These are phyloP conservation scores for Saccharomycopsis sp. DNA, from an alignment of 805 yeast genomes.

Conservation along the genomic window DNA sequence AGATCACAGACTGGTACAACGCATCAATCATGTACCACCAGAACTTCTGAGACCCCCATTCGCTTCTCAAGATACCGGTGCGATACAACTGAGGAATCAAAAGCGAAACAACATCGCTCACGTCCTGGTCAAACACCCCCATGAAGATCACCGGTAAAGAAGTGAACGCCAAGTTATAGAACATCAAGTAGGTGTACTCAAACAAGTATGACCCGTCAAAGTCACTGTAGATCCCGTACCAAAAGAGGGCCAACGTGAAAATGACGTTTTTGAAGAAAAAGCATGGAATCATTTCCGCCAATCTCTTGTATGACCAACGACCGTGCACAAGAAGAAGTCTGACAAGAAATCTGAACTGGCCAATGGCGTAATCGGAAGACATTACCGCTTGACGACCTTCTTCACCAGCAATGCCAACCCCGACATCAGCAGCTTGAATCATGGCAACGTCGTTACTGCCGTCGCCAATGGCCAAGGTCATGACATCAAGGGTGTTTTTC, in stretches of 20 bases:
- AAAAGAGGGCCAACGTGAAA: slow-evolving; percentile 64
- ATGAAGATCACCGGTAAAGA: slow-evolving; percentile 71
- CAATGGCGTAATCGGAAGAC: slow-evolving; percentile 82
- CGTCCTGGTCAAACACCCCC: slow-evolving; percentile 79
- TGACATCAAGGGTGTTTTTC: slow-evolving; percentile 63
- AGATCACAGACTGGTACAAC: slow-evolving; percentile 60
- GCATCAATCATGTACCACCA: slow-evolving; percentile 73
- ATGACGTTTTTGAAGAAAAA: slow-evolving; percentile 75
- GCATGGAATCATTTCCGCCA: slow-evolving; percentile 75
- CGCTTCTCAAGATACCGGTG: slow-evolving; percentile 61
- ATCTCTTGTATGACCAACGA: slow-evolving; percentile 76
- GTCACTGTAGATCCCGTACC: slow-evolving; percentile 68
- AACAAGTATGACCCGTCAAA: slow-evolving; percentile 75
- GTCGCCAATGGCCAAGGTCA: slow-evolving; percentile 84
- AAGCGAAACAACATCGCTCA: slow-evolving; percentile 55
- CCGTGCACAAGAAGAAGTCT: slow-evolving; percentile 70
- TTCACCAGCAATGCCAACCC: slow-evolving; percentile 87
- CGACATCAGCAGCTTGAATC: slow-evolving; percentile 84
- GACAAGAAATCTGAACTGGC: slow-evolving; percentile 67
- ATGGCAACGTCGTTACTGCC: slow-evolving; percentile 87
- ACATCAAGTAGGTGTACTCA: slow-evolving; percentile 73
- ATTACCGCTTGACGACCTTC: slow-evolving; percentile 86
- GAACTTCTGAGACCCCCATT: slow-evolving; percentile 63
- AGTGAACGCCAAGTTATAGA: slow-evolving; percentile 75
- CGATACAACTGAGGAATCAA: slow-evolving; percentile 68